Percentiles rank a stretch among this genome's conserved stretches.
Conservation (phyloP, 1,284 basidiomycete species). For the Golubevia sp. region DNA sequence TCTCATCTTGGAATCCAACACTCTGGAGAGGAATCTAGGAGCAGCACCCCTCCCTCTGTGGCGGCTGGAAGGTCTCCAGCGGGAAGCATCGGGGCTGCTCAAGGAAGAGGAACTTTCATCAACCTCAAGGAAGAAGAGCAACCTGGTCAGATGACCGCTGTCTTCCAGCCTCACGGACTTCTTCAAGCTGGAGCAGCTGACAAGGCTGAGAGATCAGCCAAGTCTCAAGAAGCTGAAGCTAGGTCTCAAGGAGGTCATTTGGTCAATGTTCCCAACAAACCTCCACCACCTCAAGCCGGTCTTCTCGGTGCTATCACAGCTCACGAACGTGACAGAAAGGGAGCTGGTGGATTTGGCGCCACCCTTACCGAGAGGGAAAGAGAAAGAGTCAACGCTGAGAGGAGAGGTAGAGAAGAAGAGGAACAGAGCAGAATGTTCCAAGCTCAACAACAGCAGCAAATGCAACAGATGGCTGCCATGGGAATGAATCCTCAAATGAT, state of each 20-base stretch:
- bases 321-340: constrained; percentile 48
- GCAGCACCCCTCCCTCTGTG: constrained; percentile 21
- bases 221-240: constrained; percentile 42
- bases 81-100: no score
- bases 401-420: constrained; percentile 43
- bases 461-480: neutral
- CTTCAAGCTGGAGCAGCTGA: constrained; percentile 54
- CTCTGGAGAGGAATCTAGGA: constrained; percentile 21
- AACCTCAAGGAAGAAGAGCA: constrained; percentile 46
- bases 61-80: no score
- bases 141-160: constrained; percentile 43
- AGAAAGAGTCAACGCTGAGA: constrained; percentile 40
- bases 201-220: constrained; percentile 49
- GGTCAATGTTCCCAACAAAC: constrained; percentile 52
- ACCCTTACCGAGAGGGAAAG: constrained; percentile 49
- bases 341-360: constrained; percentile 41
- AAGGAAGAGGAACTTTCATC: constrained; percentile 32
- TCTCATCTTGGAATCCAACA: constrained; percentile 32
- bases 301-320: constrained; percentile 57
- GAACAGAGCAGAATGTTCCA: constrained; percentile 21
- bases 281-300: constrained; percentile 54
- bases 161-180: constrained; percentile 51
- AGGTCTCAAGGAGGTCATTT: constrained; percentile 34
- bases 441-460: constrained; percentile 20
- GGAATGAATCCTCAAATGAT: constrained; percentile 25